phyloP scores from a whole-genome alignment of 345 rosid genomes.

The Lepidium didymum region DNA sequence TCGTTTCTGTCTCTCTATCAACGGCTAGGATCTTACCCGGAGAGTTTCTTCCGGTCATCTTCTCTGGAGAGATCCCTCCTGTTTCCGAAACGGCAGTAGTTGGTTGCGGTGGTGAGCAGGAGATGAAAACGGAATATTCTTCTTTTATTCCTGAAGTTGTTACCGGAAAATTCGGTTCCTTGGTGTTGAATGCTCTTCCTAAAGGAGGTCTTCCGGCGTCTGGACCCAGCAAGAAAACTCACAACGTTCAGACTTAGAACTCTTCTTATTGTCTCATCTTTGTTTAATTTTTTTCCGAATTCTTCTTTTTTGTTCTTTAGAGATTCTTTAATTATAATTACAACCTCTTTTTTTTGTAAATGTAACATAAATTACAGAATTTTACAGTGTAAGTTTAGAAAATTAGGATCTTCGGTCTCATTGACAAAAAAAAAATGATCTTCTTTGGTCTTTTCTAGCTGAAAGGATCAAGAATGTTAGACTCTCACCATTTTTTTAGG shows the following conservation, averaged over 20 bases:
- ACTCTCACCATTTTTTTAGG: neutral
- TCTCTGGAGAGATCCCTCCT: constrained; percentile 10
- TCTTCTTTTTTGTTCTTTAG: neutral
- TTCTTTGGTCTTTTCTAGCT: neutral
- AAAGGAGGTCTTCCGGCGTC: constrained; percentile 45
- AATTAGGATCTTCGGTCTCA: neutral
- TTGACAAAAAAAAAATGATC: no score
- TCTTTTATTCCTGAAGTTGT: constrained; percentile 15
- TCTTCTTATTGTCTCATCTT: neutral
- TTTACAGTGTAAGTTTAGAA: neutral
- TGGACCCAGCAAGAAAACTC: constrained; percentile 51
- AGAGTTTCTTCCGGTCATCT: constrained; percentile 17
- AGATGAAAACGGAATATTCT: constrained; percentile 2
- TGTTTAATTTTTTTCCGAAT: neutral
- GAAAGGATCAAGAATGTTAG: neutral
- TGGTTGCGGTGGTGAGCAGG: constrained; percentile 21
- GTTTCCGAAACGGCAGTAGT: constrained; percentile 10
- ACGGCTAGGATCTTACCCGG: constrained; percentile 15
- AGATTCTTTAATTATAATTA: neutral
- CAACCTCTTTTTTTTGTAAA: neutral
- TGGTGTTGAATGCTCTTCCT: constrained; percentile 55
- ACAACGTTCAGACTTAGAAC: constrained; percentile 34
- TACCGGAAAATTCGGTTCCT: constrained; percentile 35
- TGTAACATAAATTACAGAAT: neutral
- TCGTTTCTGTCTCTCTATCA: constrained; percentile 3